Percentiles rank a stretch among this genome's conserved stretches.
Evolutionary conservation across 805 yeast species (phyloP).

Genomic region (Zygotorulaspora chibaensis): DNA sequence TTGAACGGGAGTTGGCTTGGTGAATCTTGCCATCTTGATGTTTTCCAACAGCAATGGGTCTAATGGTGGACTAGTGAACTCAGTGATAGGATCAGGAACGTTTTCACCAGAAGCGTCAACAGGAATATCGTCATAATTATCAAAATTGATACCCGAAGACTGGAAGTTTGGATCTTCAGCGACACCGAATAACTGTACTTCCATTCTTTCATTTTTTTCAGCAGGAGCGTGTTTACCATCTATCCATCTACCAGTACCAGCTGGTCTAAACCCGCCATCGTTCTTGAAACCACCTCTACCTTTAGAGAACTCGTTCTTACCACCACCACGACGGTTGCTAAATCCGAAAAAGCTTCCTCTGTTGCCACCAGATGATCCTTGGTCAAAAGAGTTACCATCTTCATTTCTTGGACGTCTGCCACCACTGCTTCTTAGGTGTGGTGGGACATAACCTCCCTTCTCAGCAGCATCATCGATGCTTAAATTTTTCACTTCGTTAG

Average conservation of each 20-base stretch:
- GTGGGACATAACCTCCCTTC: conserved; percentile 43
- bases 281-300: conserved; percentile 39
- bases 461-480: conserved; percentile 39
- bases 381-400: conserved; percentile 11
- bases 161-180: conserved; percentile 59
- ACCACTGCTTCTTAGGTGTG: conserved; percentile 41
- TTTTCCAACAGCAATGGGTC: conserved; percentile 82
- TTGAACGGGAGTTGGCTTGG: conserved; percentile 95
- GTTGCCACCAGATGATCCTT: conserved; percentile 35
- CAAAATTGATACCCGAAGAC: conserved; percentile 97
- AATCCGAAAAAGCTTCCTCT: conserved; percentile 35
- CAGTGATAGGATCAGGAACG: conserved; percentile 88
- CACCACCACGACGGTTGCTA: conserved; percentile 29
- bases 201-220: conserved; percentile 61
- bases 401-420: conserved; percentile 17
- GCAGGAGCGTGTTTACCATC: conserved; percentile 89
- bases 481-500: conserved; percentile 54
- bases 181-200: conserved; percentile 83
- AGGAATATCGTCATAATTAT: conserved; percentile 97
- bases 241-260: conserved; percentile 74
- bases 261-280: conserved; percentile 26
- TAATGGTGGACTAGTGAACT: conserved; percentile 89
- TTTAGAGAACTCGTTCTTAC: conserved; percentile 35
- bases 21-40: conserved; percentile 82
- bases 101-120: conserved; percentile 95